Conservation (phyloP, 2,329 filamentous ascomycete genomes). For the Trichoderma lentiforme region DNA sequence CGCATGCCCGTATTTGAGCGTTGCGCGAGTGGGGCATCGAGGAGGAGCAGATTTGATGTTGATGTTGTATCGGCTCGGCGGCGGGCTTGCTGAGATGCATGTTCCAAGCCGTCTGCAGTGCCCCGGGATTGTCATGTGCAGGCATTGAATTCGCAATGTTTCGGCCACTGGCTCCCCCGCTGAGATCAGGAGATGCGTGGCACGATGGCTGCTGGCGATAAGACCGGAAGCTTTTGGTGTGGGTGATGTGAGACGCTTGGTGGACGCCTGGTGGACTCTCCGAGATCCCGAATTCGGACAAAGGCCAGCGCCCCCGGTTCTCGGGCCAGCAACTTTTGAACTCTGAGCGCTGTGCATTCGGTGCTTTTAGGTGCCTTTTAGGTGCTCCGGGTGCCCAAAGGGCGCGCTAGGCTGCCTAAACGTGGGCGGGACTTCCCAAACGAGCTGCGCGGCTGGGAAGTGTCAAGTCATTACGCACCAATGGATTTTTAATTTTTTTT, state of each 20-base stretch:
- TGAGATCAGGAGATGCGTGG: conserved; percentile 15
- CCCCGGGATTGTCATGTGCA: neutral
- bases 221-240: neutral
- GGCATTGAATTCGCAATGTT: neutral
- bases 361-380: neutral
- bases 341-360: neutral
- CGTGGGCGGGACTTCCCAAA: conserved; percentile 9
- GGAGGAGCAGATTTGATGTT: neutral
- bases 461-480: conserved; percentile 1
- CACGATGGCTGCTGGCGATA: neutral
- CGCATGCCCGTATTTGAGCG: neutral
- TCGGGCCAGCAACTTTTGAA: neutral
- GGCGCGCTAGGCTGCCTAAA: conserved; percentile 3
- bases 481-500: conserved; percentile 1
- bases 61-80: neutral
- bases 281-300: conserved; percentile 17
- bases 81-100: neutral
- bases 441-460: neutral
- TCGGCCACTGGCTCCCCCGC: neutral
- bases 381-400: neutral
- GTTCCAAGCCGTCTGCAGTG: neutral
- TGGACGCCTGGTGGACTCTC: neutral
- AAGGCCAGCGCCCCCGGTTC: neutral
- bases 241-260: neutral
- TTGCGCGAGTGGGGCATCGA: neutral